These are phyloP conservation scores for Penicillium sp. DNA, from an alignment of 2,329 filamentous ascomycete species.

Conservation along the genomic window DNA sequence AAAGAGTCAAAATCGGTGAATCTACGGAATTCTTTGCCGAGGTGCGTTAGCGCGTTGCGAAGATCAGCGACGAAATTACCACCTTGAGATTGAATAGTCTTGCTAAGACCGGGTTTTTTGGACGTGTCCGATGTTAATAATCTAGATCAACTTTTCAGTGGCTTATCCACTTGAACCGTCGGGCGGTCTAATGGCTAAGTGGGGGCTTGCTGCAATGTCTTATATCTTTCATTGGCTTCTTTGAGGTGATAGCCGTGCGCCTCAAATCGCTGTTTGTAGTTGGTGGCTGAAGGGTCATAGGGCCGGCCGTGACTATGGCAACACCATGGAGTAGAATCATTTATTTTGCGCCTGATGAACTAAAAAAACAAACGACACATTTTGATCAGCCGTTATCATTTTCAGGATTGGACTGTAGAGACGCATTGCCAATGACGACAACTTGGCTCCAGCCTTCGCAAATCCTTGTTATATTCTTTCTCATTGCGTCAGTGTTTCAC, in stretches of 20 bases:
- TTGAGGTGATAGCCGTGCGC: not conserved
- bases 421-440: not conserved
- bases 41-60: not conserved
- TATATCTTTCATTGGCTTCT: not conserved
- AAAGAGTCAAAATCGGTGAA: not conserved
- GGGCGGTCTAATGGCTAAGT: not conserved
- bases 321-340: not conserved
- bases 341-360: not conserved
- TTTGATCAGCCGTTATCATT: too few species aligned
- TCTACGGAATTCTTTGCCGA: not conserved
- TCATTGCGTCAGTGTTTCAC: conserved; percentile 19
- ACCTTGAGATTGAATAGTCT: not conserved
- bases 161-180: not conserved
- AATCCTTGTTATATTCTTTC: not conserved
- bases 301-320: not conserved
- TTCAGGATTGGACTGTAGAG: not conserved
- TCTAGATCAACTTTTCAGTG: not conserved
- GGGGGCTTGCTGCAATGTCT: not conserved
- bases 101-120: not conserved
- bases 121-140: conserved; percentile 3
- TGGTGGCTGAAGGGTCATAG: not conserved
- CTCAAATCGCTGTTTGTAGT: not conserved
- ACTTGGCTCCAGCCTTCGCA: not conserved
- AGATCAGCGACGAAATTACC: not conserved
- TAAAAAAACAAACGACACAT: not conserved